Evolutionary conservation across 139 green algal species (phyloP).

Genomic region (Medakamo hakoo): DNA sequence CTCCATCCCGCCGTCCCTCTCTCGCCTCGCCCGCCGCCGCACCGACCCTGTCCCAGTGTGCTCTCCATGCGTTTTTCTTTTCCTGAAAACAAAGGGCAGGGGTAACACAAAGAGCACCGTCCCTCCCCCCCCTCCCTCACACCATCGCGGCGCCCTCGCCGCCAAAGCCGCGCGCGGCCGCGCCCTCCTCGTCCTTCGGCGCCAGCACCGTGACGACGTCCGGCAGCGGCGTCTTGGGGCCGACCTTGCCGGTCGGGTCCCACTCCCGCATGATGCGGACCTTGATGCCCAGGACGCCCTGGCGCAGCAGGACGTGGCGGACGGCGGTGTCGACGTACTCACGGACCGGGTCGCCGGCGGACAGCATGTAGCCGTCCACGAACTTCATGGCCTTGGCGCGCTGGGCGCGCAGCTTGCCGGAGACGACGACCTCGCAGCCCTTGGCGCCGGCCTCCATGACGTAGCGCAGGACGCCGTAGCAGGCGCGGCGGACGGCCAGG

Average conservation of each 20-base stretch:
- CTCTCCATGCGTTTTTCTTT: too few relatives aligned
- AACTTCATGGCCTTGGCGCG: slow-evolving; percentile 99
- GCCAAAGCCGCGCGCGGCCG: background rate
- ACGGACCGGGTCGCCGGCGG: slow-evolving; percentile 60
- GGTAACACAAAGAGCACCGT: background rate
- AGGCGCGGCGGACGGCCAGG: slow-evolving; percentile 89
- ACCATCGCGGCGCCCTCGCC: background rate
- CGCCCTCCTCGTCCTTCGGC: slow-evolving; percentile 70
- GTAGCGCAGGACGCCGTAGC: slow-evolving; percentile 98
- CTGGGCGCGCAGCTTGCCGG: slow-evolving; percentile 90
- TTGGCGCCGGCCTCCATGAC: slow-evolving; percentile 99
- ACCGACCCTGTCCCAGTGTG: too few relatives aligned
- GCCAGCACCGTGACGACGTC: slow-evolving; percentile 84
- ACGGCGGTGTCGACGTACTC: slow-evolving; percentile 93
- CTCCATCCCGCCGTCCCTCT: too few relatives aligned
- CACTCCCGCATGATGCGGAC: slow-evolving; percentile 97
- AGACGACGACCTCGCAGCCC: slow-evolving; percentile 98
- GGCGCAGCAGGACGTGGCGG: slow-evolving; percentile 91
- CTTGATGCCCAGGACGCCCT: slow-evolving; percentile 96
- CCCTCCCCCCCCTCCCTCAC: background rate
- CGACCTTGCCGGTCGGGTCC: slow-evolving; percentile 87
- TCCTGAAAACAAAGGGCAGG: background rate
- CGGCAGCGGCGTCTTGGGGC: slow-evolving; percentile 80
- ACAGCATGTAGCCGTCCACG: slow-evolving; percentile 95
- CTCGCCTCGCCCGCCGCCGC: too few relatives aligned